phyloP scores from a whole-genome alignment of 768 basidiomycete species.

The Lactifluus piperatus region DNA sequence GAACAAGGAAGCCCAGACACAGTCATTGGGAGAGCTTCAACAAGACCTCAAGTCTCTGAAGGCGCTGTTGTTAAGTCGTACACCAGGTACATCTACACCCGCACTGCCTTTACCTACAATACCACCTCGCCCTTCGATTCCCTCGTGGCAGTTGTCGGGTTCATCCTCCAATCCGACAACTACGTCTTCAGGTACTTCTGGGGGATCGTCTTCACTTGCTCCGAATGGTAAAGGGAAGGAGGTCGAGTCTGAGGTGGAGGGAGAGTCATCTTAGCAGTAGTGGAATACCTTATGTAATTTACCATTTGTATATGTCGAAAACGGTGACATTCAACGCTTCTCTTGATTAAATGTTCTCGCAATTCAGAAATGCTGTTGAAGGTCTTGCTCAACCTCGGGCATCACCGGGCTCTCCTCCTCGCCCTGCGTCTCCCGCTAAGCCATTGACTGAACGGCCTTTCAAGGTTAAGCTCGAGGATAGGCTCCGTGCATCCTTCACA shows the following conservation, averaged over 20 bases:
- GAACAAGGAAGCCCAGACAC: conserved; percentile 76
- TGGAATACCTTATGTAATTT: not conserved
- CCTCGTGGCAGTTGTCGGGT: conserved; percentile 80
- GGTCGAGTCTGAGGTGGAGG: conserved; percentile 19
- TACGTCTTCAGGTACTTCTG: conserved; percentile 6
- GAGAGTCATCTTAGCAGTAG: not conserved
- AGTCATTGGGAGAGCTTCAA: conserved; percentile 80
- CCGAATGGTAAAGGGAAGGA: conserved; percentile 56
- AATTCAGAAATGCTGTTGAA: conserved; percentile 67
- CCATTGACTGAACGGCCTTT: conserved; percentile 25
- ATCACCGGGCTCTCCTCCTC: conserved; percentile 27
- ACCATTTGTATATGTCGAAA: too few relatives aligned
- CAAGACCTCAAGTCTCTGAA: conserved; percentile 94
- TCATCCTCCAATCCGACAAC: conserved; percentile 10
- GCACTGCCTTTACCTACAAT: conserved; percentile 43
- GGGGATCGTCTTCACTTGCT: conserved; percentile 18
- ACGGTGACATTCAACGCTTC: too few relatives aligned
- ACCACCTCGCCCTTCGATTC: conserved; percentile 64
- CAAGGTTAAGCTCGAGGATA: conserved; percentile 65
- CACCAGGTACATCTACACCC: conserved; percentile 41
- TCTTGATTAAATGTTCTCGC: conserved; percentile 71
- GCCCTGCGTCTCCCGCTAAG: conserved; percentile 19
- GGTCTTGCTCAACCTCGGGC: conserved; percentile 45
- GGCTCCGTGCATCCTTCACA: conserved; percentile 59
- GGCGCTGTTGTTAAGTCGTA: conserved; percentile 72